phyloP scores from a whole-genome alignment of 345 rosid genomes.

The Linum tenue region DNA sequence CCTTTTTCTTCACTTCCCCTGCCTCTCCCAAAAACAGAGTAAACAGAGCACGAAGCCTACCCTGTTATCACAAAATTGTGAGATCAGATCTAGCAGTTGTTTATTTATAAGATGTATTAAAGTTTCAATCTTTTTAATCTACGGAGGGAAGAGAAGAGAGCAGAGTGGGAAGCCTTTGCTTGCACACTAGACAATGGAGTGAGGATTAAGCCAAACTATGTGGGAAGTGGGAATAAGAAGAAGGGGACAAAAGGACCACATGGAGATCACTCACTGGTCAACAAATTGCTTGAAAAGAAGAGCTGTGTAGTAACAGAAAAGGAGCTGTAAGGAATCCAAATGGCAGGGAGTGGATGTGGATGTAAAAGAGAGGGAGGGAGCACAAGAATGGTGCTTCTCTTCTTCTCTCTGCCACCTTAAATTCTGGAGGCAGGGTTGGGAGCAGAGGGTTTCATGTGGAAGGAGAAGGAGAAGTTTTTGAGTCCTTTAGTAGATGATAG shows the following conservation, averaged over 20 bases:
- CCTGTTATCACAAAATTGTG: not conserved
- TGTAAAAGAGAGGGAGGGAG: not conserved
- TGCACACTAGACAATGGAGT: not conserved
- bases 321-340: too few species aligned
- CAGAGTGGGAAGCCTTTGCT: not conserved
- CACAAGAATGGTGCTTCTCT: not conserved
- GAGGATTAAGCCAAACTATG: not conserved
- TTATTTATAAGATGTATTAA: too few species aligned
- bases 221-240: too few species aligned
- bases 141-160: too few species aligned
- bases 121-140: too few species aligned
- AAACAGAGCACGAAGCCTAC: too few species aligned
- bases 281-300: too few species aligned
- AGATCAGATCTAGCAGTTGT: not conserved
- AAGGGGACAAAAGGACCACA: too few species aligned
- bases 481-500: not conserved
- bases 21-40: too few species aligned
- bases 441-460: not conserved
- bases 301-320: too few species aligned
- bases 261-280: not conserved
- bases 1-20: not conserved
- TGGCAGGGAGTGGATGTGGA: not conserved
- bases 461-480: not conserved
- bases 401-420: not conserved
- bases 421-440: not conserved